These are phyloP conservation scores for Agastache rugosa DNA, from an alignment of 257 asterid genomes.

Conservation along the genomic window DNA sequence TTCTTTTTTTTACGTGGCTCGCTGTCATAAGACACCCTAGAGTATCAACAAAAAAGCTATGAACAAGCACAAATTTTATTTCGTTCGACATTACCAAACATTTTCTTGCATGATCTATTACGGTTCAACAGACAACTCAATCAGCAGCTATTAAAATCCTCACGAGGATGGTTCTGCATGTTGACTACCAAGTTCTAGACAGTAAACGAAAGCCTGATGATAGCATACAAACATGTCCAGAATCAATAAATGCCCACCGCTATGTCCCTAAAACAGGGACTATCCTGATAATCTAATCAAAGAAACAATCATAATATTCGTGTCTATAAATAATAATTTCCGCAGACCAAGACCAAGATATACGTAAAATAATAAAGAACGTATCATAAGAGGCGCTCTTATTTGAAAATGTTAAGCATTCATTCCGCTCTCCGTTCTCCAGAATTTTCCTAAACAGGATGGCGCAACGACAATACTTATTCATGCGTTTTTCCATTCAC, in stretches of 20 bases:
- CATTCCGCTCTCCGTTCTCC: neutral
- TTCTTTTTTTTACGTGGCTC: neutral
- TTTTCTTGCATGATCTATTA: neutral
- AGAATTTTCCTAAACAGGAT: neutral
- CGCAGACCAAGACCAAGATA: neutral
- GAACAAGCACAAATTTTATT: neutral
- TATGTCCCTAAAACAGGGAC: too few relatives aligned
- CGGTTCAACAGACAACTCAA: neutral
- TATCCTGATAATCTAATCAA: neutral
- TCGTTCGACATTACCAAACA: neutral
- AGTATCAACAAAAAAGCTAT: neutral
- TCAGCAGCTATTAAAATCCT: neutral
- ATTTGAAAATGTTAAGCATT: neutral
- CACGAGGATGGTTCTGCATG: constrained; percentile 10
- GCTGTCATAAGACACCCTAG: neutral
- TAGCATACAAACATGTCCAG: constrained; percentile 4
- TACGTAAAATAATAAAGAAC: neutral
- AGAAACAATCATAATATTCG: constrained; percentile 7
- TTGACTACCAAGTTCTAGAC: neutral
- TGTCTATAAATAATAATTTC: neutral
- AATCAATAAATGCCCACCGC: neutral
- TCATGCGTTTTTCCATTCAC: neutral
- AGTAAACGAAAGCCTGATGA: neutral
- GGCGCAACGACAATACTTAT: neutral
- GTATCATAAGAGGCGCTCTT: neutral